Conservation (phyloP, 2,329 filamentous ascomycete species). For the Penicillium sclerotigenum region DNA sequence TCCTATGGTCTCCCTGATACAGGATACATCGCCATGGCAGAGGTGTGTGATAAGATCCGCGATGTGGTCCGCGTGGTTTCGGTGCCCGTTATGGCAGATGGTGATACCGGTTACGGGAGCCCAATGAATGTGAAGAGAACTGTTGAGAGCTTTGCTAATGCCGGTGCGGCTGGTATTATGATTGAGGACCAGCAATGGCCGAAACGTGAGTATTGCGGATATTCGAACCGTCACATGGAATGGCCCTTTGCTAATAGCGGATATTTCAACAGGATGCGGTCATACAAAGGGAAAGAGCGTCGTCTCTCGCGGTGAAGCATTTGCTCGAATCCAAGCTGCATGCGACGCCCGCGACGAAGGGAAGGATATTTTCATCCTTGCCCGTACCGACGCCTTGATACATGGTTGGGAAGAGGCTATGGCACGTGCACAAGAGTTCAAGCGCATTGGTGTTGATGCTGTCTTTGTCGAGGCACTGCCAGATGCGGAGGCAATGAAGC, state of each 20-base stretch:
- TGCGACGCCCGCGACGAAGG: conserved; percentile 47
- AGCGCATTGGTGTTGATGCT: conserved; percentile 26
- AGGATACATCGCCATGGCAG: conserved; percentile 50
- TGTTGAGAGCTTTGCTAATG: conserved; percentile 45
- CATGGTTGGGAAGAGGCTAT: conserved; percentile 42
- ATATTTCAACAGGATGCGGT: conserved; percentile 36
- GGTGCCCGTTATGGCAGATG: conserved; percentile 47
- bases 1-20: conserved; percentile 47
- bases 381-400: conserved; percentile 43
- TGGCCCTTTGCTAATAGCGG: neutral
- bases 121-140: conserved; percentile 49
- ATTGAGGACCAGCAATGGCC: conserved; percentile 52
- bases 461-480: neutral
- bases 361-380: conserved; percentile 47
- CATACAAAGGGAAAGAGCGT: conserved; percentile 50
- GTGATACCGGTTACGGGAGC: conserved; percentile 50
- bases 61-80: conserved; percentile 39
- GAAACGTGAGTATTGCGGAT: conserved; percentile 39
- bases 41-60: conserved; percentile 48
- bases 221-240: neutral
- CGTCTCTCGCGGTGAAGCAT: conserved; percentile 47
- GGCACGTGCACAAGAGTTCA: neutral
- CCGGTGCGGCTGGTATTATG: conserved; percentile 41
- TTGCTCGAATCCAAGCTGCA: conserved; percentile 47
- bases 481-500: neutral